These are phyloP conservation scores for Phytophthora pisi DNA, from an alignment of 352 stramenopile genomes.

Conservation along the genomic window DNA sequence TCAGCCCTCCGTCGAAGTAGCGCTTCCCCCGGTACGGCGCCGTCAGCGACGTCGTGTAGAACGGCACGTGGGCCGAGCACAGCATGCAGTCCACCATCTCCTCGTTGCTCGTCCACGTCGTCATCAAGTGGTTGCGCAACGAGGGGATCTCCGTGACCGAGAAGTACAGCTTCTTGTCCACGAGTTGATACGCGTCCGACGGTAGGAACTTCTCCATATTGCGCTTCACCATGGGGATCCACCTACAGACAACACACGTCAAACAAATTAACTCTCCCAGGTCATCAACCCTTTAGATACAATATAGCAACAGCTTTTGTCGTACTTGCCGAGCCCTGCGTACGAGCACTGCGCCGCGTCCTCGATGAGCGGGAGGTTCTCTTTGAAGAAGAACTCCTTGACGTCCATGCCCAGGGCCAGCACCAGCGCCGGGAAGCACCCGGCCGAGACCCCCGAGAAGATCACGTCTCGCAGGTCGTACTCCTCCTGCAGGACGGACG, in stretches of 20 bases:
- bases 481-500: constrained; percentile 70
- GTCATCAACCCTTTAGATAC: too few species aligned
- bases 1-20: constrained; percentile 79
- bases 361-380: constrained; percentile 79
- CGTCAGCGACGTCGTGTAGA: constrained; percentile 76
- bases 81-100: constrained; percentile 87
- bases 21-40: constrained; percentile 70
- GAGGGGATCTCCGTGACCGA: constrained; percentile 73
- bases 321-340: constrained; percentile 64
- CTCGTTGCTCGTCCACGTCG: constrained; percentile 74
- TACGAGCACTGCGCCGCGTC: constrained; percentile 60
- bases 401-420: constrained; percentile 70
- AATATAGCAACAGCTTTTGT: neutral
- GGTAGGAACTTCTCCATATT: constrained; percentile 71
- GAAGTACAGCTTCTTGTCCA: constrained; percentile 79
- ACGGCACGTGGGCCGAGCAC: constrained; percentile 68
- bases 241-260: constrained; percentile 29
- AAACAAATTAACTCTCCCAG: neutral
- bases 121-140: constrained; percentile 76
- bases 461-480: constrained; percentile 76
- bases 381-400: constrained; percentile 86
- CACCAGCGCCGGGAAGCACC: constrained; percentile 74
- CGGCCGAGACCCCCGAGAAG: constrained; percentile 79
- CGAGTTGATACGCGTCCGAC: constrained; percentile 62
- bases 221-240: constrained; percentile 76